phyloP scores from a whole-genome alignment of 176 grass and related monocot species.

The Rhynchospora breviuscula region DNA sequence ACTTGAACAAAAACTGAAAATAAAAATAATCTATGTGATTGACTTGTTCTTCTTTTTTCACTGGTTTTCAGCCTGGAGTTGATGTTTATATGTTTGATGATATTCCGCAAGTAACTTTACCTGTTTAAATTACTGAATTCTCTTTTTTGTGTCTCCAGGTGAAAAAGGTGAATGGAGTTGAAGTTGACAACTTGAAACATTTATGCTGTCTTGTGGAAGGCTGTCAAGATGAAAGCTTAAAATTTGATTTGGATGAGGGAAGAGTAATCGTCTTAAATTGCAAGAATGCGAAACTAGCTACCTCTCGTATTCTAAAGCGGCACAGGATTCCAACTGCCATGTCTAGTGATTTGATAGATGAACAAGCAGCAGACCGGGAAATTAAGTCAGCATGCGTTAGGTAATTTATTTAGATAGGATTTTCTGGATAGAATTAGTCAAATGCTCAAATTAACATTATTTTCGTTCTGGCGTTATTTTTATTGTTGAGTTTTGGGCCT shows the following conservation, averaged over 20 bases:
- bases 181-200: slow-evolving; percentile 86
- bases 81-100: not conserved
- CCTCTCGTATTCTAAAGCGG: slow-evolving; percentile 65
- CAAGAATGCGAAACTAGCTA: slow-evolving; percentile 60
- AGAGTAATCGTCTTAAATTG: slow-evolving; percentile 75
- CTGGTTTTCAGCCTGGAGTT: not conserved
- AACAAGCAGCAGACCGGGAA: slow-evolving; percentile 35
- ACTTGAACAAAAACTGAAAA: not conserved
- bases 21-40: not conserved
- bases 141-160: slow-evolving; percentile 41
- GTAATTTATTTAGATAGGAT: slow-evolving; percentile 19
- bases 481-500: not conserved
- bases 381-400: slow-evolving; percentile 31
- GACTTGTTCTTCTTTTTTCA: not conserved
- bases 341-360: slow-evolving; percentile 63
- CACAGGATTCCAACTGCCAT: slow-evolving; percentile 80
- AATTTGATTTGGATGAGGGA: slow-evolving; percentile 88
- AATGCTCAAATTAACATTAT: not conserved
- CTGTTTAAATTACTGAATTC: slow-evolving; percentile 23
- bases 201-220: slow-evolving; percentile 60
- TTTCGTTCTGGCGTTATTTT: not conserved
- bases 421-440: not conserved
- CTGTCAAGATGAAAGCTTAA: slow-evolving; percentile 68
- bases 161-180: slow-evolving; percentile 75
- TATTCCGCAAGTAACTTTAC: not conserved